Evolutionary conservation across 164 flowering plant genomes (phyloP).

Genomic region (grape (Vitis vinifera)): ASM3070453v1 NC_081817.1:24373501-24374000

Average conservation of each 20-base stretch:
- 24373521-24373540: too few relatives aligned
- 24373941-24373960: conserved; percentile 19
- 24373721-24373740: conserved; percentile 17
- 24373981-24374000: conserved; percentile 24
- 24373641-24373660: too few relatives aligned
- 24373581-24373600: too few relatives aligned
- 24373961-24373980: conserved; percentile 24
- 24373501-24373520: too few relatives aligned
- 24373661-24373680: too few relatives aligned
- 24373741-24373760: conserved; percentile 80
- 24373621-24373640: too few relatives aligned
- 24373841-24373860: conserved; percentile 31
- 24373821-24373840: conserved; percentile 37
- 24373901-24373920: background rate
- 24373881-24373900: background rate
- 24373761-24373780: conserved; percentile 85
- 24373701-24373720: background rate
- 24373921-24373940: background rate
- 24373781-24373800: conserved; percentile 75
- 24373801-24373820: conserved; percentile 47
- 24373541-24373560: too few relatives aligned
- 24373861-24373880: conserved; percentile 36
- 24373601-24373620: too few relatives aligned
- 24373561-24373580: too few relatives aligned
- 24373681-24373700: background rate